These are phyloP conservation scores for Drechslera avenae DNA, from an alignment of 2,329 filamentous ascomycete species.

Conservation along the genomic window DNA sequence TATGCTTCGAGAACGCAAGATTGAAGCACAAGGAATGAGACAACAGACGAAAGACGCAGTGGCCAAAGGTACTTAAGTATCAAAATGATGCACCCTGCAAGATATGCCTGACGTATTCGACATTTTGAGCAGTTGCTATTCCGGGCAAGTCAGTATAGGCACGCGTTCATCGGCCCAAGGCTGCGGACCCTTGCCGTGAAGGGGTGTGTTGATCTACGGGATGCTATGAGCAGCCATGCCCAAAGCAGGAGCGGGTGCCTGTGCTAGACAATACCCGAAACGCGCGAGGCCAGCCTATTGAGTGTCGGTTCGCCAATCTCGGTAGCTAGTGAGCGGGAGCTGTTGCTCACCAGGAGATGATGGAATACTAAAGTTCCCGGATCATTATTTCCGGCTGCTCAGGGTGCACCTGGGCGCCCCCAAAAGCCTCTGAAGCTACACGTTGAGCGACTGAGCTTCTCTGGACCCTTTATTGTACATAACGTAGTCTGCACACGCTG, in stretches of 20 bases:
- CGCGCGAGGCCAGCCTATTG: not conserved
- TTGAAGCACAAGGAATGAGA: not conserved
- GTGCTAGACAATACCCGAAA: not conserved
- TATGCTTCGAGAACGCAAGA: not conserved
- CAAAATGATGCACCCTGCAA: not conserved
- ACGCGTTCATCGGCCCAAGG: slow-evolving; percentile 1
- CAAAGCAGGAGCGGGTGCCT: not conserved
- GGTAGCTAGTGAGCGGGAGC: not conserved
- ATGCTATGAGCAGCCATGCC: not conserved
- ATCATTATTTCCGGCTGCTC: not conserved
- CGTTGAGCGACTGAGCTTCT: not conserved
- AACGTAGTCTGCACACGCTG: not conserved
- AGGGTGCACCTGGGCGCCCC: not conserved
- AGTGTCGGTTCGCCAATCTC: not conserved
- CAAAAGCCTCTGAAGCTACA: not conserved
- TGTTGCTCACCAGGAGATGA: not conserved
- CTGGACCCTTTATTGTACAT: not conserved
- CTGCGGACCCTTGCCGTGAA: slow-evolving; percentile 2
- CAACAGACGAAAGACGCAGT: not conserved
- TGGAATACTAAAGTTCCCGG: not conserved
- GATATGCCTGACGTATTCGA: not conserved
- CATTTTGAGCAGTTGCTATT: not conserved
- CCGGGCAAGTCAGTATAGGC: not conserved
- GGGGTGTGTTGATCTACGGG: not conserved
- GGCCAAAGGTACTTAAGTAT: slow-evolving; percentile 6